Base-by-base conservation (phyloP, 805 yeast genomes). In the Blastobotrys attinorum region DNA sequence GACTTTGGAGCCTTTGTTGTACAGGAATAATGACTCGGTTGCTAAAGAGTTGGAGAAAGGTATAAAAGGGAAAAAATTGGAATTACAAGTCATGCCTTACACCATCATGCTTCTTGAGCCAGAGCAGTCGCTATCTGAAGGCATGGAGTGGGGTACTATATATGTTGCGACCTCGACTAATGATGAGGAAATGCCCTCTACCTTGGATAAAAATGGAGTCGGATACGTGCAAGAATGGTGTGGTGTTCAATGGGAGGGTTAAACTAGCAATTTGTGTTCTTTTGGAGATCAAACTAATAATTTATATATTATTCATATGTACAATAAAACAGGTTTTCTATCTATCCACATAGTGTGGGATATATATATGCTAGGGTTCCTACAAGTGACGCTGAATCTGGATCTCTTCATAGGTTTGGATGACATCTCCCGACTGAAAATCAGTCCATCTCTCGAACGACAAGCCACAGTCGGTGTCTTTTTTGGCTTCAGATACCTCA, bases 91-190 rank as follows among this genome's bases (percentile, higher is more conserved):
- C 43, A 90, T 90, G 97, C 98, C 98, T 2, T 86, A 86, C 59
- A 77, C 88, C 42, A 90, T 92, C 42, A 69, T 85, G 40, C 90
- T 86, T 55, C 69, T 92, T 37, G 97, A 90, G 58, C 70, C 69
- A 35, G 62, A 65, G 22, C 56, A 61, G 13, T 66, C 60, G 54
- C 66, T 83, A 2, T 54, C 73, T 35, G 77, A 77, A 29, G 97
- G 97, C 10, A 90, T 90, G 95, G 94, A 90, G 49, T 92, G 98
- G 98, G 97, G 97, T 1, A 84, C 97, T 0, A 83, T 92, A 23
- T 66, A 86, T 21, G 83, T 90, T 1, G 85, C 96, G 0, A 88
- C 85, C 52, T 62, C 64, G 5, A 80, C 77, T 50, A 11, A 21
- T 6, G 94, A 85, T 57, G 76, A 67, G 48, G 63, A 69, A 13